Evolutionary conservation across 495 filamentous ascomycete genomes (phyloP), one percentile per base, ranked within the genome.

Genomic region (Geoglossum glabrum): DNA sequence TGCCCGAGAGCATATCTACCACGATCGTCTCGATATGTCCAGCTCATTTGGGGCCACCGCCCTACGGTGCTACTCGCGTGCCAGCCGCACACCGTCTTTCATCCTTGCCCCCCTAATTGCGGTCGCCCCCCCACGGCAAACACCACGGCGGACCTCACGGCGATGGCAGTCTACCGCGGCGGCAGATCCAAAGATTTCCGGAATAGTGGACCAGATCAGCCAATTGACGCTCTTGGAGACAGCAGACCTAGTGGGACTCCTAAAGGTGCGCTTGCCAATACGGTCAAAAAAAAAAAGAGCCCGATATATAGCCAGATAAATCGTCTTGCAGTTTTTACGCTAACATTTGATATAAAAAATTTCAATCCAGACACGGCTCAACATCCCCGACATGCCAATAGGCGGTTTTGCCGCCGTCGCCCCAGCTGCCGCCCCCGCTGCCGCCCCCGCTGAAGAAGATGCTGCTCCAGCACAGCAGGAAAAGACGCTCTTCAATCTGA

Each of bases 221-320:
- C 81, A 88, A 81, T 85, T 99, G 78, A 99, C 89, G 21, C 76
- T 99, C 58, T 72, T 99, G 64, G 93, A 99, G 77, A 99, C 93
- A 7, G 90, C 93, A 43, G 90, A 96, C 68, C 74, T 99, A 21
- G 92, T 99, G 30, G 78, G 89, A 40, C 85, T 79, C 66, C 73
- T 99, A 64, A 99, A 97, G 83, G 93, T 87, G 64, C 47, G 72
- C 69, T 49, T 30, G 28, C 34, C 3, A 19, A n/a, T 47, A 15
- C 13, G 19, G 8, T 31, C 31, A 6, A 31, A 5, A 13, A n/a
- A n/a, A n/a, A n/a, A n/a, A n/a, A n/a, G n/a, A n/a, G n/a, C n/a
- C n/a, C n/a, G n/a, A n/a, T n/a, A n/a, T n/a, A n/a, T n/a, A n/a
- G n/a, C n/a, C n/a, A n/a, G n/a, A n/a, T n/a, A n/a, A n/a, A n/a